Conservation (phyloP, 176 grass and related monocot species). For the Aegilops umbellulata region DNA sequence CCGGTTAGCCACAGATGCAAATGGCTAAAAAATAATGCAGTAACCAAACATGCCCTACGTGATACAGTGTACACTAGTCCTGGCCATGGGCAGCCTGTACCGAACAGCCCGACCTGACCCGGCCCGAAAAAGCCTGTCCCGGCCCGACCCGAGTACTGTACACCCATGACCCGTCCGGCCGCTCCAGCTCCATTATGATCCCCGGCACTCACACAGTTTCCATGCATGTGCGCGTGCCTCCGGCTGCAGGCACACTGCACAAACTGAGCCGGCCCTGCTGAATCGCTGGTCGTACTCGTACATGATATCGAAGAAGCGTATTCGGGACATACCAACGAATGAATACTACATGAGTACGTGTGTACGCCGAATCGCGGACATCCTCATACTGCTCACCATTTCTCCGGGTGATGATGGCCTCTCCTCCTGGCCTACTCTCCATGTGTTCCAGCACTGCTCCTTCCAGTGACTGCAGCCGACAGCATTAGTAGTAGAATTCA, state of each 20-base stretch:
- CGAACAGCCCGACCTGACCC: no score
- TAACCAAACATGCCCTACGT: no score
- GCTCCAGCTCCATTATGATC: background rate
- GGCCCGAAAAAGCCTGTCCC: no score
- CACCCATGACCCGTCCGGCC: background rate
- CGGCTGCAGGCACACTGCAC: background rate
- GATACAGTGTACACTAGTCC: no score
- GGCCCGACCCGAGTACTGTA: no score
- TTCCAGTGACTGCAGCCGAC: background rate
- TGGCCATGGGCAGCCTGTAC: no score
- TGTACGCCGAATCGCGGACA: constrained; percentile 15
- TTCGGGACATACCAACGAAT: background rate
- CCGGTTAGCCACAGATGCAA: no score
- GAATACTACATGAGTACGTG: background rate
- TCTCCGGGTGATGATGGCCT: no score
- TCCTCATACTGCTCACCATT: constrained; percentile 19
- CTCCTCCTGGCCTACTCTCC: no score
- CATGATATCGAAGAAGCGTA: constrained; percentile 23
- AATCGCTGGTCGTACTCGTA: background rate
- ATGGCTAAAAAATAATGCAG: no score
- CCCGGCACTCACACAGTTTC: background rate
- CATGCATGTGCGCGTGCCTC: constrained; percentile 3
- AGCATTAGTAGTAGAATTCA: background rate
- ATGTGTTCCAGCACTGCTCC: background rate
- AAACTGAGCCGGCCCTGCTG: no score